phyloP scores from a whole-genome alignment of 1,284 basidiomycete species.

The Entoloma clypeatum region DNA sequence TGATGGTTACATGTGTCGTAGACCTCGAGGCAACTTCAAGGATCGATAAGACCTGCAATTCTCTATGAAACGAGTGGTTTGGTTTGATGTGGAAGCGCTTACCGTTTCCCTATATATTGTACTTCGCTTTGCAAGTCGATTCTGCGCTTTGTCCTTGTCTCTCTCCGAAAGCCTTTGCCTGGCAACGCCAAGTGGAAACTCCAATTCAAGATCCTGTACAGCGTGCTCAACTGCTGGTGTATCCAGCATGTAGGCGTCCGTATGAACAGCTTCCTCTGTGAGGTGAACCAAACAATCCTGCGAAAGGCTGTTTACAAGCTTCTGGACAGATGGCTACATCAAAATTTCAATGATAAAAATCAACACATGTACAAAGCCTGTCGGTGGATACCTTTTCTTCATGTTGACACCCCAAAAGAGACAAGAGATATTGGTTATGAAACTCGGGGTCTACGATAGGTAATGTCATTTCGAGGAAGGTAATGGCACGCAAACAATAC shows the following conservation, averaged over 20 bases:
- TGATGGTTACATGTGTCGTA: slow-evolving; percentile 62
- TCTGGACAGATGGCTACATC: slow-evolving; percentile 83
- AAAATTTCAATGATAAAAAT: slow-evolving; percentile 14
- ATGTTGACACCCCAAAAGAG: slow-evolving; percentile 83
- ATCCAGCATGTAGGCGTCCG: slow-evolving; percentile 52
- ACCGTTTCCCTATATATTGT: slow-evolving; percentile 50
- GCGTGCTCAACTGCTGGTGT: slow-evolving; percentile 43
- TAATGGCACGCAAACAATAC: slow-evolving; percentile 16
- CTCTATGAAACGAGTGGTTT: slow-evolving; percentile 9
- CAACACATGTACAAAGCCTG: neutral
- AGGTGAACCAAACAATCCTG: slow-evolving; percentile 62
- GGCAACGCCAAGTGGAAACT: slow-evolving; percentile 44
- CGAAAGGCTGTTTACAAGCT: slow-evolving; percentile 72
- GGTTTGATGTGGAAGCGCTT: slow-evolving; percentile 15
- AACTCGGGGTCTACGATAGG: slow-evolving; percentile 58
- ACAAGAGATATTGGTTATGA: slow-evolving; percentile 61
- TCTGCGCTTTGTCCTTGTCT: slow-evolving; percentile 38
- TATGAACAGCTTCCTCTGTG: slow-evolving; percentile 59
- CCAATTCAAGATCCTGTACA: slow-evolving; percentile 42
- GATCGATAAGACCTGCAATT: slow-evolving; percentile 54
- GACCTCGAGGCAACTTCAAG: slow-evolving; percentile 64
- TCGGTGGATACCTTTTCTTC: slow-evolving; percentile 79
- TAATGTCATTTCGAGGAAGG: slow-evolving; percentile 3
- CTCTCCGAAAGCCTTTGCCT: slow-evolving; percentile 41
- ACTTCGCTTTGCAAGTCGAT: slow-evolving; percentile 42